Evolutionary conservation across 139 green algal species (phyloP).

Genomic region (Picochlorum costavermella): DNA sequence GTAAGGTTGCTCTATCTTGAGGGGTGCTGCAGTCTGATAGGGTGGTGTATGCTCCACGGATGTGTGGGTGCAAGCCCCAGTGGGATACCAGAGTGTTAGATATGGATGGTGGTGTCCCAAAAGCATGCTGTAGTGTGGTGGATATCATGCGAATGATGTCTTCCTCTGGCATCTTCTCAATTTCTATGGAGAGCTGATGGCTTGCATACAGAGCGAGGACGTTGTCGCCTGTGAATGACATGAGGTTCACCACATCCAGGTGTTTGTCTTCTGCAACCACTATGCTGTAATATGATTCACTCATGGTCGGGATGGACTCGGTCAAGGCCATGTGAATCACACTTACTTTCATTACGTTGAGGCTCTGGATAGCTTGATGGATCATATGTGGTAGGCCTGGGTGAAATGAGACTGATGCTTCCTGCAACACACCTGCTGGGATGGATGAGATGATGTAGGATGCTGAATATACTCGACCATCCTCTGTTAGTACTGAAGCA

Average conservation of each 20-base stretch:
- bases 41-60: conserved; percentile 5
- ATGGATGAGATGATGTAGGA: conserved; percentile 25
- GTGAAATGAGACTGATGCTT: conserved; percentile 1
- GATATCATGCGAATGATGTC: conserved; percentile 2
- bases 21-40: conserved; percentile 12
- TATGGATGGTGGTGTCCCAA: background rate
- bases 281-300: background rate
- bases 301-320: background rate
- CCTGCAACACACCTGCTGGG: conserved; percentile 22
- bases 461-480: conserved; percentile 2
- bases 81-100: background rate
- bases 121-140: background rate
- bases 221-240: conserved; percentile 9
- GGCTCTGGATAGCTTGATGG: background rate
- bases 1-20: conserved; percentile 17
- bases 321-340: background rate
- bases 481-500: background rate
- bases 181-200: background rate
- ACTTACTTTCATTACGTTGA: conserved; percentile 5
- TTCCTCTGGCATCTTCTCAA: conserved; percentile 5
- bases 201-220: conserved; percentile 12
- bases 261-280: background rate
- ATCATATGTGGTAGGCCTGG: conserved; percentile 19
- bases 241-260: conserved; percentile 15
- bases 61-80: conserved; percentile 19